A percentile compares a stretch with the other conserved stretches of the same genome.
Conservation (phyloP, 768 basidiomycete genomes). For the Termitomyces bulborhizus region DNA sequence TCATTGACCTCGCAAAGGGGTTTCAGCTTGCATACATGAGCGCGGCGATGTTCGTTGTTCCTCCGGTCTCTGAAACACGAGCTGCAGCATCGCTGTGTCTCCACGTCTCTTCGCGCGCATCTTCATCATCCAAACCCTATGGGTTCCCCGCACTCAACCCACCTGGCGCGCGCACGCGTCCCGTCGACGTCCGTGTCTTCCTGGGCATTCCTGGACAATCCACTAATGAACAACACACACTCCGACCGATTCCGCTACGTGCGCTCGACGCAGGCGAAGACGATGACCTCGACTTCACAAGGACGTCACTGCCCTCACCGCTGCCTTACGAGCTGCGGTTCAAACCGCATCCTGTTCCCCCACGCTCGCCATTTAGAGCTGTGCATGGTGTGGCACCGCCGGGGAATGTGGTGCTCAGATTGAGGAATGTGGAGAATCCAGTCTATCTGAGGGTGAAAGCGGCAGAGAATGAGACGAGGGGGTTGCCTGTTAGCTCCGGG, state of each 20-base stretch:
- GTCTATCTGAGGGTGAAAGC: constrained; percentile 53
- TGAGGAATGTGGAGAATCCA: constrained; percentile 57
- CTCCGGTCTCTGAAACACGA: background rate
- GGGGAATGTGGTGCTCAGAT: constrained; percentile 23
- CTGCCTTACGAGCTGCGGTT: constrained; percentile 27
- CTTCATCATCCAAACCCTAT: background rate
- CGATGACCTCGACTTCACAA: constrained; percentile 15
- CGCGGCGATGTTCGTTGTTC: constrained; percentile 44
- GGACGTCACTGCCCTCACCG: constrained; percentile 24
- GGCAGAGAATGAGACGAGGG: constrained; percentile 43
- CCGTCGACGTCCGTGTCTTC: constrained; percentile 5
- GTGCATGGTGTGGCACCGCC: constrained; percentile 13
- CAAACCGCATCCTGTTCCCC: constrained; percentile 34
- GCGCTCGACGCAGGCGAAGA: constrained; percentile 19
- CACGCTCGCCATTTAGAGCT: constrained; percentile 34
- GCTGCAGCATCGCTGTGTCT: background rate
- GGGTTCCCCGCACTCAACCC: background rate
- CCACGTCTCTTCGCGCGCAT: background rate
- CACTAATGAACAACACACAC: constrained; percentile 1
- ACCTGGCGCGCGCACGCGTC: constrained; percentile 1
- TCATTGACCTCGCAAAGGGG: constrained; percentile 48
- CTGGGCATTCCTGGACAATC: background rate
- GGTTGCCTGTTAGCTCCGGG: constrained; percentile 27
- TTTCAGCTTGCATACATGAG: constrained; percentile 55
- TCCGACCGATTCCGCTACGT: constrained; percentile 26